Percentiles rank a stretch among this genome's conserved stretches.
Conservation (phyloP, 495 filamentous ascomycete species). For the Arthonia radiata region DNA sequence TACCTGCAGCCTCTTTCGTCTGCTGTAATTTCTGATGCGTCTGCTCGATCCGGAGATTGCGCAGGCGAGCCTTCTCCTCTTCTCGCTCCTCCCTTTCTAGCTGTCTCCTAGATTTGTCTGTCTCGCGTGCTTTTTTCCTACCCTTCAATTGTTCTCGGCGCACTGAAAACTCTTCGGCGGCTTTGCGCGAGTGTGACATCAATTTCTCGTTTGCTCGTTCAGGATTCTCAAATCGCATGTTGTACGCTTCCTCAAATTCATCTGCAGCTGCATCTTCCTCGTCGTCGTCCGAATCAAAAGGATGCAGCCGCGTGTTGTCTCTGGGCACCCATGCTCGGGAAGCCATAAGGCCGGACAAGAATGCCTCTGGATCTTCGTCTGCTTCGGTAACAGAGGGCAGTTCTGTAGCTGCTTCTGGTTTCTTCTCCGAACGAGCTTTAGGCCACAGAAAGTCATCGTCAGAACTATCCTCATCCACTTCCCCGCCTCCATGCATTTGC, state of each 20-base stretch:
- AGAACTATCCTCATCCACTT: slow-evolving; percentile 30
- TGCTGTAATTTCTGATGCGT: slow-evolving; percentile 55
- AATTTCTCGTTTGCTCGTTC: slow-evolving; percentile 58
- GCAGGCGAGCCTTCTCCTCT: slow-evolving; percentile 57
- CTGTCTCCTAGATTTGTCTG: slow-evolving; percentile 50
- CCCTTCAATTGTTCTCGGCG: slow-evolving; percentile 54
- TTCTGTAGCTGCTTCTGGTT: slow-evolving; percentile 8
- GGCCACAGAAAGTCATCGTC: slow-evolving; percentile 47
- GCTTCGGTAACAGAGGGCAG: slow-evolving; percentile 35
- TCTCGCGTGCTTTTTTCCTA: slow-evolving; percentile 51
- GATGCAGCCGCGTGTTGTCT: slow-evolving; percentile 30
- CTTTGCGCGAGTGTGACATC: slow-evolving; percentile 66
- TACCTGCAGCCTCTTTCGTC: slow-evolving; percentile 68
- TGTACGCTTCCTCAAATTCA: slow-evolving; percentile 78
- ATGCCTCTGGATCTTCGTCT: slow-evolving; percentile 75
- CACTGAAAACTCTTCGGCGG: slow-evolving; percentile 53
- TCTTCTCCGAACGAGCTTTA: slow-evolving; percentile 18
- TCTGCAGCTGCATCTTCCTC: slow-evolving; percentile 65
- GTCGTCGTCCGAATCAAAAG: slow-evolving; percentile 81
- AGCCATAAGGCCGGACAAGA: slow-evolving; percentile 69
- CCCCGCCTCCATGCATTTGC: slow-evolving; percentile 47
- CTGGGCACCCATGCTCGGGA: slow-evolving; percentile 68
- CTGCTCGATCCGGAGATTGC: slow-evolving; percentile 72
- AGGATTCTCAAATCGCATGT: slow-evolving; percentile 87
- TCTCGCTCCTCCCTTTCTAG: slow-evolving; percentile 51